Evolutionary conservation across 306 rosid species (phyloP).

Genomic region (Quercus parvula): DNA sequence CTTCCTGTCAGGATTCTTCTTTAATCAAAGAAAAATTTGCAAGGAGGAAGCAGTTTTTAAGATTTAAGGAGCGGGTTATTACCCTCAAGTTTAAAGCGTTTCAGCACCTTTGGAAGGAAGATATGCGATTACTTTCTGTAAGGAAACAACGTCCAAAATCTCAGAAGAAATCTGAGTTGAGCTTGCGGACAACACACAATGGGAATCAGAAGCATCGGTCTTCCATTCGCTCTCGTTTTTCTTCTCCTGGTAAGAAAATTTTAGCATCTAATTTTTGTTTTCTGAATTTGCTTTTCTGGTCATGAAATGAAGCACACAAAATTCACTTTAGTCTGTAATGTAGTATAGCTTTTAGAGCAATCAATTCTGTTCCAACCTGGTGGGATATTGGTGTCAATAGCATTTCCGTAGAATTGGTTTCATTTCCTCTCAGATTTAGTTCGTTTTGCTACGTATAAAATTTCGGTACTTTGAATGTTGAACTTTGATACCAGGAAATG

Average conservation of each 20-base stretch:
- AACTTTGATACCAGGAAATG: too few relatives aligned
- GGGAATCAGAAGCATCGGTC: slow-evolving; percentile 74
- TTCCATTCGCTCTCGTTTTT: slow-evolving; percentile 62
- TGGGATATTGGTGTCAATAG: not conserved
- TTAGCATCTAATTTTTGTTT: not conserved
- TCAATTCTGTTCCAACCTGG: not conserved
- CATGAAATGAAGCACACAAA: not conserved
- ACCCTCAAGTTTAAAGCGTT: slow-evolving; percentile 76
- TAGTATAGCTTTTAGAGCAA: not conserved
- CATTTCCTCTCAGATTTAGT: not conserved
- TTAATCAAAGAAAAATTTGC: slow-evolving; percentile 52
- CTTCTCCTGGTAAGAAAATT: slow-evolving; percentile 60
- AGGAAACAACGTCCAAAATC: slow-evolving; percentile 68
- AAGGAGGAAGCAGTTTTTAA: slow-evolving; percentile 49
- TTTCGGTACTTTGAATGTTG: too few relatives aligned
- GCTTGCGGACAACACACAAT: slow-evolving; percentile 49
- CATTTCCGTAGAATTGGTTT: not conserved
- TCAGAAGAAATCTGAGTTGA: slow-evolving; percentile 62
- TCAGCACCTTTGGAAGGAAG: slow-evolving; percentile 85
- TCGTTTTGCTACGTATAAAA: not conserved
- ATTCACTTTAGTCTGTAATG: not conserved
- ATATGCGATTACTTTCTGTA: slow-evolving; percentile 52
- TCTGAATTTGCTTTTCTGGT: not conserved
- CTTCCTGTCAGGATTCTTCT: slow-evolving; percentile 18
- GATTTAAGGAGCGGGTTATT: slow-evolving; percentile 73